A percentile compares a stretch with the other conserved stretches of the same genome.
These are phyloP conservation scores for Candida easanensis DNA, from an alignment of 805 yeast genomes.

Conservation along the genomic window DNA sequence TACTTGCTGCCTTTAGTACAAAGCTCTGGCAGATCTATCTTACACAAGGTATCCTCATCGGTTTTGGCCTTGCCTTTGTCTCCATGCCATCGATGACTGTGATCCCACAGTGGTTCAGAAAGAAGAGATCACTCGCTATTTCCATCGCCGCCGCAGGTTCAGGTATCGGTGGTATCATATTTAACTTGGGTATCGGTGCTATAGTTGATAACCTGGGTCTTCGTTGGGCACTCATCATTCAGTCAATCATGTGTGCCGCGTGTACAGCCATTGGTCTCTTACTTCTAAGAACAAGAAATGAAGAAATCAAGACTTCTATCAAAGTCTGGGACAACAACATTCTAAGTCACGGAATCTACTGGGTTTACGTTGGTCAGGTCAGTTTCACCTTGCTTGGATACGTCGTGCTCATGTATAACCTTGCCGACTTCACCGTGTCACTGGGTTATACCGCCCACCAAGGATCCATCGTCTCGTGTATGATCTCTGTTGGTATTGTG, in stretches of 20 bases:
- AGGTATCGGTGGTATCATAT: conserved; percentile 44
- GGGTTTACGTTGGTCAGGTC: conserved; percentile 39
- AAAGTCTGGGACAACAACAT: conserved; percentile 41
- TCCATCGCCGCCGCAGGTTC: conserved; percentile 39
- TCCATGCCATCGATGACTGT: conserved; percentile 57
- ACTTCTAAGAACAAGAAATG: conserved; percentile 37
- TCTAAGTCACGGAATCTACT: conserved; percentile 39
- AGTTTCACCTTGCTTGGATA: conserved; percentile 57
- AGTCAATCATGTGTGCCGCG: conserved; percentile 35
- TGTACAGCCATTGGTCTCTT: conserved; percentile 33
- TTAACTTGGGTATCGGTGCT: conserved; percentile 35
- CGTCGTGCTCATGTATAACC: conserved; percentile 53
- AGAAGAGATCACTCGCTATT: conserved; percentile 49
- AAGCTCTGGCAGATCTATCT: conserved; percentile 62
- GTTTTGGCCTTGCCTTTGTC: conserved; percentile 49
- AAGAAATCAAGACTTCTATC: conserved; percentile 34
- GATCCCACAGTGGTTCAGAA: conserved; percentile 69
- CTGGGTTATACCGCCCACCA: conserved; percentile 54
- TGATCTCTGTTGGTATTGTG: conserved; percentile 56
- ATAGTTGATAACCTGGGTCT: conserved; percentile 31
- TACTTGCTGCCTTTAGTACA: conserved; percentile 59
- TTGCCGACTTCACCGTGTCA: conserved; percentile 58
- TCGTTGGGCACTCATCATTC: conserved; percentile 35
- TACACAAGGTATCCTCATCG: conserved; percentile 65
- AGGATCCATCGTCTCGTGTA: conserved; percentile 57